Evolutionary conservation across 345 rosid genomes (phyloP).

Genomic region (Linum tenue): DNA sequence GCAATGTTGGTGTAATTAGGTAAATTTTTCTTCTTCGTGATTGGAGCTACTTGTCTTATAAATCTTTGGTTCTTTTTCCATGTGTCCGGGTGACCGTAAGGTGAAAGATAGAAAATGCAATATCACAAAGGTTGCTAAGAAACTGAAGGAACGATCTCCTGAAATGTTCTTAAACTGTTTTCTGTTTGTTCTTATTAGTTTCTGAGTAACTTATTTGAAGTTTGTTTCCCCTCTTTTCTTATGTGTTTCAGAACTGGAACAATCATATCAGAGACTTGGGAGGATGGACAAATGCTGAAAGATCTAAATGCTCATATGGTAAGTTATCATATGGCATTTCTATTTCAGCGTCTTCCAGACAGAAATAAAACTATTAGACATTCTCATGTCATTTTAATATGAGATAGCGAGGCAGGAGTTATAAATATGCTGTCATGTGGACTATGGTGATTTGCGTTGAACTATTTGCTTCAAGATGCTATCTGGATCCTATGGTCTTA

Average conservation of each 20-base stretch:
- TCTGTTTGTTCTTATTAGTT: neutral
- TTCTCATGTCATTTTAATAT: neutral
- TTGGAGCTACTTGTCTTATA: neutral
- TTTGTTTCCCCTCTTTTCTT: conserved; percentile 2
- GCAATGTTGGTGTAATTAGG: conserved; percentile 97
- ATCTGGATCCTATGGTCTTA: neutral
- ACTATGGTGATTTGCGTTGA: neutral
- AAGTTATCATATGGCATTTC: conserved; percentile 21
- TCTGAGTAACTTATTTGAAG: neutral
- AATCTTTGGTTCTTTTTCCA: neutral
- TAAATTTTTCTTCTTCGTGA: conserved; percentile 11
- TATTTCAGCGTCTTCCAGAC: neutral
- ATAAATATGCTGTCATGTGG: too few species aligned
- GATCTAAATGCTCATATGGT: conserved; percentile 93
- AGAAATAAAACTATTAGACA: neutral
- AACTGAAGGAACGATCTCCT: neutral
- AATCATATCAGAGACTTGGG: conserved; percentile 96
- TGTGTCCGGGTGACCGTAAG: neutral
- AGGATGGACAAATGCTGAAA: conserved; percentile 92
- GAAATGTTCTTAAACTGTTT: neutral
- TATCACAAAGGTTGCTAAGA: neutral
- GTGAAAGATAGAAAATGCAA: neutral
- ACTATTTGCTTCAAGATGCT: too few species aligned
- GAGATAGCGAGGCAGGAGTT: neutral
- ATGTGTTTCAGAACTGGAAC: conserved; percentile 82